Evolutionary conservation across 2,329 filamentous ascomycete species (phyloP), one percentile per base, ranked within the genome.

Genomic region (Fusarium sp.): DNA sequence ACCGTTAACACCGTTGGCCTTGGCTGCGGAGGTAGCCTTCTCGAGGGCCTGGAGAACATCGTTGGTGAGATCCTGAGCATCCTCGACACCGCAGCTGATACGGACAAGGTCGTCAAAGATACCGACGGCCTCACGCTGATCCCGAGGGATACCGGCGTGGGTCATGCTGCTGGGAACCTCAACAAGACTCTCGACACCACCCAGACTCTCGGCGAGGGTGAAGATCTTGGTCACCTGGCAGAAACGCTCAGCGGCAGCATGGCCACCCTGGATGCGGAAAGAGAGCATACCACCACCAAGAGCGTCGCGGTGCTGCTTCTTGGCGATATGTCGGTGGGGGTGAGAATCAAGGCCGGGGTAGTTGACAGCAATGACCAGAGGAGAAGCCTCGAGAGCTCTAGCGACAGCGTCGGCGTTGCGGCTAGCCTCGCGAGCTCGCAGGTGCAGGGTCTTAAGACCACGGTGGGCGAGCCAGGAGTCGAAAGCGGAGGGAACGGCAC

Each of bases 391-490:
- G 53, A 99, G 90, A 25, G 92, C 90, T 47, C 83, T 81, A 12
- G 94, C 94, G 27, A 99, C 89, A 48, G 88, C 84, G 10, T 89
- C 89, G 12, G 95, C 96, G 81, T 98, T 98, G 74, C 83, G 86
- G 70, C 88, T 92, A 20, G 95, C 93, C 81, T 97, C 93, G 68
- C 92, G 89, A 12, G 93, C 95, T 75, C 96, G 92, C 49, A 99
- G 87, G 82, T 99, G 96, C 43, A 99, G 88, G 6, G 96, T 99
- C 87, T 99, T 99, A 74, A 98, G 88, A 73, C 96, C 96, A 70
- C 96, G 91, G 84, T 99, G 96, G 51, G 96, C 96, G 69, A 99
- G 92, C 96, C 96, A 99, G 83, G 91, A 94, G 86, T 99, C 96
- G 78, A 99, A 99, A 42, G 96, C 88, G 1, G 93, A 97, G 55